phyloP scores from a whole-genome alignment of 768 basidiomycete genomes.

The Nidularia pulvinata region DNA sequence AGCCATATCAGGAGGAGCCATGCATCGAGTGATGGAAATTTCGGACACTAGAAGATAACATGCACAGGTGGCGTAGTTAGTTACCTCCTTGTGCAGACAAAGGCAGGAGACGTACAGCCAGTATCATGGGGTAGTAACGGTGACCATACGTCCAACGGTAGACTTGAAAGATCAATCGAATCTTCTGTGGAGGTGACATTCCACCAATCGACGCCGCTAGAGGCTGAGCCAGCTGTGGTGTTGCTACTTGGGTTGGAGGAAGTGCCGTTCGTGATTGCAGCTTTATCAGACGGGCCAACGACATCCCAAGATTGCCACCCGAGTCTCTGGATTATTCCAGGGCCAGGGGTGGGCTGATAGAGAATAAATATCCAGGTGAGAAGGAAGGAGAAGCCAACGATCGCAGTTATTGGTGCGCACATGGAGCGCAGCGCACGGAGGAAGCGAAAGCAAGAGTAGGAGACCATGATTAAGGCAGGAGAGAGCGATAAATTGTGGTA shows the following conservation, averaged over 20 bases:
- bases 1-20: conserved; percentile 57
- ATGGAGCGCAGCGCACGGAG: conserved; percentile 53
- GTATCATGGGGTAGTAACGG: conserved; percentile 77
- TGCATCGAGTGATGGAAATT: conserved; percentile 69
- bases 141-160: conserved; percentile 82
- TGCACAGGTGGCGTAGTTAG: background rate
- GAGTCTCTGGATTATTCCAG: conserved; percentile 67
- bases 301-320: conserved; percentile 93
- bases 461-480: conserved; percentile 28
- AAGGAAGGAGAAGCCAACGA: conserved; percentile 68
- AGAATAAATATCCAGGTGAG: conserved; percentile 81
- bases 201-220: conserved; percentile 65
- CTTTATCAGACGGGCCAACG: conserved; percentile 30
- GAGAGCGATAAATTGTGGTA: background rate
- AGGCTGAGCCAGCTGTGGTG: conserved; percentile 7
- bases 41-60: conserved; percentile 62
- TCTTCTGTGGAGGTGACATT: conserved; percentile 46
- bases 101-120: conserved; percentile 50
- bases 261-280: conserved; percentile 4
- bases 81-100: background rate
- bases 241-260: conserved; percentile 6
- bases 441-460: conserved; percentile 33
- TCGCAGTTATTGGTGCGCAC: conserved; percentile 56
- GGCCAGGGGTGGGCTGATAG: conserved; percentile 76
- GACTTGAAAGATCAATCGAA: conserved; percentile 56